Percentiles rank a stretch among this genome's conserved stretches.
Conservation (phyloP, 805 yeast genomes). For the Tetrapisispora phaffii region DNA sequence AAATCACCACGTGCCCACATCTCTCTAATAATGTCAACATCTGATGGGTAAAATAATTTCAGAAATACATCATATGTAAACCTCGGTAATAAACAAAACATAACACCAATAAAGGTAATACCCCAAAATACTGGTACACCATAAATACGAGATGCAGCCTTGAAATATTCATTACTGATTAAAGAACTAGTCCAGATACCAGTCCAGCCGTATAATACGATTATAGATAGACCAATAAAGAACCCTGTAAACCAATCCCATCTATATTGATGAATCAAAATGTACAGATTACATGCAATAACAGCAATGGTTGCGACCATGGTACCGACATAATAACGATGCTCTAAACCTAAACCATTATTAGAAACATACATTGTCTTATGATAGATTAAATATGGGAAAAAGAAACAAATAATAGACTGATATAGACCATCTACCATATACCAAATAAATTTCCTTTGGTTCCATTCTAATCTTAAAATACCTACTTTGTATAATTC, state of each 20-base stretch:
- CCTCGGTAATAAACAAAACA: constrained; percentile 60
- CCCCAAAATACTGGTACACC: constrained; percentile 61
- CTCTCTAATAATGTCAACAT: constrained; percentile 66
- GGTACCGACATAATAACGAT: constrained; percentile 66
- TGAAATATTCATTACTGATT: constrained; percentile 52
- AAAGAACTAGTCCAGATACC: constrained; percentile 64
- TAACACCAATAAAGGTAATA: constrained; percentile 49
- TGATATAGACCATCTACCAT: constrained; percentile 77
- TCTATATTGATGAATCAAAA: constrained; percentile 56
- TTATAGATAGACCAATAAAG: constrained; percentile 46
- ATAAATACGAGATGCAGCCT: constrained; percentile 56
- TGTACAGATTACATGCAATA: constrained; percentile 55
- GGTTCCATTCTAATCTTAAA: constrained; percentile 62
- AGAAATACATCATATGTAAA: constrained; percentile 47
- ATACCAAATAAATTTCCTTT: constrained; percentile 57
- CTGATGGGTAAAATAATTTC: constrained; percentile 50
- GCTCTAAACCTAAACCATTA: constrained; percentile 55
- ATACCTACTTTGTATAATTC: constrained; percentile 68
- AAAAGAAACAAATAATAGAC: constrained; percentile 60
- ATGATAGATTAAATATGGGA: constrained; percentile 52
- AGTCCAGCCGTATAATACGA: constrained; percentile 65
- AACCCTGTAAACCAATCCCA: constrained; percentile 73
- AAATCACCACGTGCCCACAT: constrained; percentile 58
- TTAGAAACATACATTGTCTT: constrained; percentile 36
- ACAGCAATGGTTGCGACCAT: constrained; percentile 59